Base-by-base conservation (phyloP, 2,329 filamentous ascomycete species). In the Fusarium sambucinum region DNA sequence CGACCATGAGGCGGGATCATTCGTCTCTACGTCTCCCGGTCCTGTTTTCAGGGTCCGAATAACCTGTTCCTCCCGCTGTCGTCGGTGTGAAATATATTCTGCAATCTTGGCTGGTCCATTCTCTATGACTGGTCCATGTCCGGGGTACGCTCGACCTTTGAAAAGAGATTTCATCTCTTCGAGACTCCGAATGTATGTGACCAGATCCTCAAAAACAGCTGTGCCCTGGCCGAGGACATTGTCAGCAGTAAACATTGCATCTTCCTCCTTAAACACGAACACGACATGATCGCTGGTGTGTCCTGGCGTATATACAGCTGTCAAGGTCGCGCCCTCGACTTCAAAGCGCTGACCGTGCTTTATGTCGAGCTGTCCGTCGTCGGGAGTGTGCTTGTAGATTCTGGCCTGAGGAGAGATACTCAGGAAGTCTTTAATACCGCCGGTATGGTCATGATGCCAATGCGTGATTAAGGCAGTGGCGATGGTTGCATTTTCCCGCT, bases 181-280 rank as follows among this genome's bases (percentile, higher is more conserved):
- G 14, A 97, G 82, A 61, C 89, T 93, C 21, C 78, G 75, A 66
- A 96, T 81, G 76, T 96, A 97, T 0, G 82, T 80, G 2, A 80
- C 77, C 11, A 97, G 83, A 67, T 96, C 88, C 77, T 96, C 92
- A 70, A 96, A 96, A 1, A 96, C 92, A 5, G 92, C 89, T 3
- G 92, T 96, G 14, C 93, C 93, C 63, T 97, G 92, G 1, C 94
- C 94, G 3, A 97, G 84, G 3, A 97, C 90, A 75, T 95, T 96
- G 78, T 97, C 94, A 9, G 91, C 94, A 0, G 93, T 96, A 77
- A 97, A 96, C 81, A 97, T 89, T 40, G 92, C 90, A 71, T 93
- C 86, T 74, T 97, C 85, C 85, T 96, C 92, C 45, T 90, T 86
- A 6, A 97, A 79, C 7, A 94, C 77, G 70, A 97, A 90, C 19